Base-by-base conservation (phyloP, 139 green algal genomes). In the Coelastrella sp. region DNA sequence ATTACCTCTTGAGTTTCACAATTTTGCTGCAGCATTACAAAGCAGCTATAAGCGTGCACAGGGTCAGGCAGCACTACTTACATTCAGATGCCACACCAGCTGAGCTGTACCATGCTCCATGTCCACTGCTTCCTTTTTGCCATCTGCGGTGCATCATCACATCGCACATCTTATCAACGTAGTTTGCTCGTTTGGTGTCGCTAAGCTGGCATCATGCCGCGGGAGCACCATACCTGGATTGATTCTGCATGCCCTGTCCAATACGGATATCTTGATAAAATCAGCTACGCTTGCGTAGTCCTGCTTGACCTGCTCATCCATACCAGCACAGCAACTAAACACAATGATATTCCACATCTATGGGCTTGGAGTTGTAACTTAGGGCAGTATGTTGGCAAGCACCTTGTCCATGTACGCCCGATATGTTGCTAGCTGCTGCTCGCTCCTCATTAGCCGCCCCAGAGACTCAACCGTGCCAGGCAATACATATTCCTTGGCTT, bases 241-340 rank as follows among this genome's bases (percentile, higher is more conserved):
- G 32, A 78, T 51, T 30, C 40, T 62, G 35, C 60, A 60, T 19
- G 82, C 79, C 6, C 43, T 72, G 25, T 84, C 72, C 6, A 89
- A 35, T 64, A 87, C 83, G 3, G 23, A 45, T 38, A 88, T 84
- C 50, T 89, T 89, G 48, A 89, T 76, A 38, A 75, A 83, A 27
- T 89, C 85, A 2, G 66, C 53, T n/a, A 89, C 51, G 48, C 79
- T 86, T 17, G 79, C 67, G 30, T 88, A 89, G 17, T 87, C 79
- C 27, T 87, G 35, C 27, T 37, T 45, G 15, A 89, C 51, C 85
- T 89, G 63, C 4, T n/a, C 2, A 25, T 4, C 23, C 45, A 23
- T 25, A 27, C 4, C 8, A 15, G 6, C 2, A 2, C n/a, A n/a
- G n/a, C n/a, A n/a, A n/a, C n/a, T n/a, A n/a, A n/a, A n/a, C n/a